Base-by-base conservation (phyloP, 306 rosid species). In the Fragaria nilgerrensis region DNA sequence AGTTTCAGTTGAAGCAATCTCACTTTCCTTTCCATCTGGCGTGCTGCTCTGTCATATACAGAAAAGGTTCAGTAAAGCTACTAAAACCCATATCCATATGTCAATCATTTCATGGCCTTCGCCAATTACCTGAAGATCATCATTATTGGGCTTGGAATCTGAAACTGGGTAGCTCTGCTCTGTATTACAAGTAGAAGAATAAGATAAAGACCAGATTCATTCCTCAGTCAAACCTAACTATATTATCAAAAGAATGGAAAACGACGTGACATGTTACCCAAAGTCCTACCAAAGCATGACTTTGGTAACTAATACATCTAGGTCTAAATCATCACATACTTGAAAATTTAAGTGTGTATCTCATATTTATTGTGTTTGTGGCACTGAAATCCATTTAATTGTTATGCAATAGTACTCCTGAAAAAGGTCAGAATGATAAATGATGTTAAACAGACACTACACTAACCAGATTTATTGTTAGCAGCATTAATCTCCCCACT, bases 31-130 rank as follows among this genome's bases (percentile, higher is more conserved):
- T 55, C 73, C 75, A 71, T 83, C 75, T 44, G 59, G 74, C 80
- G 82, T 88, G 80, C 88, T 77, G 83, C 82, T 91, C 99, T 96
- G 91, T 88, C 79, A 74, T 75, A 61, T 76, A 73, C 81, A 86
- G 53, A 69, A 39, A 84, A 82, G 74, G 55, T 48, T 29, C 76
- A 56, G 65, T 87, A 70, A 82, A 76, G 48, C 74, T 75, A 49
- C 32, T 66, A 70, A 32, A 73, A 70, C 70, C 68, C 78, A 79
- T 79, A 56, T 64, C 65, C 84, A 77, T 74, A 78, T n/a, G 83
- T 69, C 15, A 76, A 75, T 19, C 68, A 62, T 41, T 50, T 50
- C 66, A 73, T 65, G 64, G 68, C 65, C 32, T 23, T 68, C 64
- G 77, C 75, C 81, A 77, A 87, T 81, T 87, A 91, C 99, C 97